Evolutionary conservation across 169 alveolate species (phyloP).

Genomic region (Eimeria falciformis): DNA sequence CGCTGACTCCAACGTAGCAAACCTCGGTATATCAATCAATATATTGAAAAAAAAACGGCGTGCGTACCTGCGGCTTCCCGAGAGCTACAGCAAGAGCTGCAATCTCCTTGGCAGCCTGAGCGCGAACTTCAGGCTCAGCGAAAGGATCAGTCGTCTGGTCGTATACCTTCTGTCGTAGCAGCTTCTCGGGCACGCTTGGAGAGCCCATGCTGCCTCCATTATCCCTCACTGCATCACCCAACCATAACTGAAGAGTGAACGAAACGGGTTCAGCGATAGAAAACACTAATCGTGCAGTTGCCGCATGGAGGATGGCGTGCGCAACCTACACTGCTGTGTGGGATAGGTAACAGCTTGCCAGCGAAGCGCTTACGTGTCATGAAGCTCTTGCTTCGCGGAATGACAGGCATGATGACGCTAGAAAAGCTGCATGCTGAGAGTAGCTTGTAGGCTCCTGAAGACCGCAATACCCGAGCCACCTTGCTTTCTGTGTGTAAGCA

Average conservation of each 20-base stretch:
- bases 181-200: neutral
- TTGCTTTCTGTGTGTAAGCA: no score
- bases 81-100: neutral
- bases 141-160: neutral
- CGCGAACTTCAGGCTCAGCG: neutral
- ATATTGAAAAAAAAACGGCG: neutral
- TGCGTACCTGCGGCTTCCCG: conserved; percentile 14
- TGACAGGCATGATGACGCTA: conserved; percentile 32
- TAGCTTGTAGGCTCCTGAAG: conserved; percentile 29
- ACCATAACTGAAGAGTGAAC: neutral
- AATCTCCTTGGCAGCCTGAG: neutral
- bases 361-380: conserved; percentile 17
- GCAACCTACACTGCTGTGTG: neutral
- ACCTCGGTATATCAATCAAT: no score
- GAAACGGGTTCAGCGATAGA: neutral
- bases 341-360: neutral
- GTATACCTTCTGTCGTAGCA: neutral
- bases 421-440: conserved; percentile 31
- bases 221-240: neutral
- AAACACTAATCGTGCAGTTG: neutral
- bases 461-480: neutral
- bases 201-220: neutral
- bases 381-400: conserved; percentile 48
- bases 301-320: neutral
- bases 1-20: no score